Conservation (phyloP, 176 grass and related monocot genomes). For the Phyllostachys edulis region DNA sequence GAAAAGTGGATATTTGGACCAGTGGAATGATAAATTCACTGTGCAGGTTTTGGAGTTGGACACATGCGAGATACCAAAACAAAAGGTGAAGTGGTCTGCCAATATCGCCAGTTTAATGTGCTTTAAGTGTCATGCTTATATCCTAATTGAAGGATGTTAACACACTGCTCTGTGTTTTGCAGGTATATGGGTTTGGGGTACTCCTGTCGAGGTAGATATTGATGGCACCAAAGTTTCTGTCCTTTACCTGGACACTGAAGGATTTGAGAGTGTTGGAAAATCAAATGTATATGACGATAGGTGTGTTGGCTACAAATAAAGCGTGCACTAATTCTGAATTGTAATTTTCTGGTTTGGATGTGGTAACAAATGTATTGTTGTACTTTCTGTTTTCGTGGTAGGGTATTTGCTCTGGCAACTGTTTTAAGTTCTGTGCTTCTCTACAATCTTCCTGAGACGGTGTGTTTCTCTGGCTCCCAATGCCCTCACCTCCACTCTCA, state of each 20-base stretch:
- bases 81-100: conserved; percentile 51
- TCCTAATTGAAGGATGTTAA: background rate
- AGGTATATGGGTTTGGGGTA: conserved; percentile 97
- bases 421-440: conserved; percentile 91
- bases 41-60: conserved; percentile 87
- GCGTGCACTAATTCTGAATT: background rate
- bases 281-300: conserved; percentile 99
- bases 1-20: background rate
- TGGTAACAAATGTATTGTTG: background rate
- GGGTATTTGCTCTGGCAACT: conserved; percentile 94
- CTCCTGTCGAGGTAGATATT: conserved; percentile 63
- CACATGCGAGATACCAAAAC: conserved; percentile 98
- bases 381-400: conserved; percentile 22
- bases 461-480: conserved; percentile 31
- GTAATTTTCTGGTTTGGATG: background rate
- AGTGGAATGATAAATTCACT: background rate
- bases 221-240: conserved; percentile 82
- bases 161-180: conserved; percentile 15
- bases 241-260: conserved; percentile 87
- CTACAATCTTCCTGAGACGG: conserved; percentile 96
- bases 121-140: background rate
- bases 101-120: background rate
- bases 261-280: conserved; percentile 91
- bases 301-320: conserved; percentile 36
- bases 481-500: background rate